Conservation (phyloP, 306 rosid genomes). For the Cicer yamashitae region DNA sequence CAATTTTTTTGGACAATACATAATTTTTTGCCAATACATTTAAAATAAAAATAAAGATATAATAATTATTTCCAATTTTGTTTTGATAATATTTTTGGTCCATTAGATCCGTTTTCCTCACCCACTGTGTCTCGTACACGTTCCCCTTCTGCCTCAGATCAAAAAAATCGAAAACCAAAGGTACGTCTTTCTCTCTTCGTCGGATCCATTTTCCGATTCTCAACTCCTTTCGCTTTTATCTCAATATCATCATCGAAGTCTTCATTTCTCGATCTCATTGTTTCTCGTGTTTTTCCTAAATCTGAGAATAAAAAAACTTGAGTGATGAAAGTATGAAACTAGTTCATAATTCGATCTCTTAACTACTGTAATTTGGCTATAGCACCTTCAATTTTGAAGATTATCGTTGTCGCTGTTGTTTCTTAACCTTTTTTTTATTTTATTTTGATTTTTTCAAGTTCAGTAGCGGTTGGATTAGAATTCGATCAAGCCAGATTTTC, state of each 20-base stretch:
- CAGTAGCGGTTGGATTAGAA: constrained; percentile 32
- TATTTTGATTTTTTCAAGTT: constrained; percentile 19
- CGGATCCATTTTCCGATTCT: constrained; percentile 50
- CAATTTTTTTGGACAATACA: too few relatives aligned
- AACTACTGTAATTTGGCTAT: constrained; percentile 19
- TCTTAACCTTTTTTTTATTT: not conserved
- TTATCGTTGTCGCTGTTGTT: not conserved
- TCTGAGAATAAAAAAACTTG: not conserved
- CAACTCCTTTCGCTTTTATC: constrained; percentile 39
- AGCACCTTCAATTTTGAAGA: constrained; percentile 9
- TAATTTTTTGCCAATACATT: not conserved
- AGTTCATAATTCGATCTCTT: constrained; percentile 36
- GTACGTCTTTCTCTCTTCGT: constrained; percentile 39
- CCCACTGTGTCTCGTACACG: constrained; percentile 48
- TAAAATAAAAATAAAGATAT: not conserved
- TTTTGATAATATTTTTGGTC: constrained; percentile 27
- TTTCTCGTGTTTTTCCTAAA: constrained; percentile 3
- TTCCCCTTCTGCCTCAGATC: constrained; percentile 65
- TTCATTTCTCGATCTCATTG: constrained; percentile 38
- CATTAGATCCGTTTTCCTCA: constrained; percentile 48
- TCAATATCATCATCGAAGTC: constrained; percentile 11
- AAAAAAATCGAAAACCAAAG: constrained; percentile 42
- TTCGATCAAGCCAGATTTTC: constrained; percentile 36
- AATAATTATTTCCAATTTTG: not conserved
- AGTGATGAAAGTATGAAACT: constrained; percentile 1